These are phyloP conservation scores for Dothidotthia symphoricarpi DNA, from an alignment of 2,329 filamentous ascomycete genomes.

Conservation along the genomic window DNA sequence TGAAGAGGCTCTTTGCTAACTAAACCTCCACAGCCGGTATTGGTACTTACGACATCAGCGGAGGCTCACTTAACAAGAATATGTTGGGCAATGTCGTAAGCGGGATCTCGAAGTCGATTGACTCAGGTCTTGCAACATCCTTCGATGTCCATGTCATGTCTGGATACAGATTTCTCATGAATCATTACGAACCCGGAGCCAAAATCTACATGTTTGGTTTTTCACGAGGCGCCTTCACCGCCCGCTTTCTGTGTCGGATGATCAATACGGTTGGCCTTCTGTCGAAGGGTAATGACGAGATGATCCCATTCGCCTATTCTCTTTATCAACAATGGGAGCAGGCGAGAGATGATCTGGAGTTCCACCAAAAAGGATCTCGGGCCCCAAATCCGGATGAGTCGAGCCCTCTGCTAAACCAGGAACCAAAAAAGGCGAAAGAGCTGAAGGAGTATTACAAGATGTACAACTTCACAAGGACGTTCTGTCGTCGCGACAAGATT, in stretches of 20 bases:
- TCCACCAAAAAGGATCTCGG: conserved; percentile 26
- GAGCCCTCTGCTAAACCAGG: too few relatives aligned
- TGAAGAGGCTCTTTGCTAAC: neutral
- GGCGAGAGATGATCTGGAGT: conserved; percentile 38
- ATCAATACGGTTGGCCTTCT: conserved; percentile 24
- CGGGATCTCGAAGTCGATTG: conserved; percentile 11
- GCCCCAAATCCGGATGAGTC: conserved; percentile 10
- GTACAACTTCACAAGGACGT: conserved; percentile 48
- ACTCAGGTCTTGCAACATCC: conserved; percentile 1
- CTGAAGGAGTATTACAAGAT: conserved; percentile 15
- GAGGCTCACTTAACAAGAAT: neutral
- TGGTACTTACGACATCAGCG: conserved; percentile 12
- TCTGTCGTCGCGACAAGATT: conserved; percentile 34
- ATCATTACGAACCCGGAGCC: conserved; percentile 31
- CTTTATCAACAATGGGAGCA: conserved; percentile 13
- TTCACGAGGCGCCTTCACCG: conserved; percentile 36
- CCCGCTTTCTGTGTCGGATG: conserved; percentile 34
- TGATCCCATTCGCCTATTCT: conserved; percentile 20
- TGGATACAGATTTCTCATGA: conserved; percentile 37
- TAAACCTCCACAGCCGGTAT: conserved; percentile 11
- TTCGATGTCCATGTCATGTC: conserved; percentile 21
- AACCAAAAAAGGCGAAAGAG: too few relatives aligned
- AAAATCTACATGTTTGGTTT: conserved; percentile 39
- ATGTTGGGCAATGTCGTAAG: too few relatives aligned
- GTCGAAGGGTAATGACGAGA: conserved; percentile 21